Base-by-base conservation (phyloP, 768 basidiomycete species). In the Leccinum sublutescens region DNA sequence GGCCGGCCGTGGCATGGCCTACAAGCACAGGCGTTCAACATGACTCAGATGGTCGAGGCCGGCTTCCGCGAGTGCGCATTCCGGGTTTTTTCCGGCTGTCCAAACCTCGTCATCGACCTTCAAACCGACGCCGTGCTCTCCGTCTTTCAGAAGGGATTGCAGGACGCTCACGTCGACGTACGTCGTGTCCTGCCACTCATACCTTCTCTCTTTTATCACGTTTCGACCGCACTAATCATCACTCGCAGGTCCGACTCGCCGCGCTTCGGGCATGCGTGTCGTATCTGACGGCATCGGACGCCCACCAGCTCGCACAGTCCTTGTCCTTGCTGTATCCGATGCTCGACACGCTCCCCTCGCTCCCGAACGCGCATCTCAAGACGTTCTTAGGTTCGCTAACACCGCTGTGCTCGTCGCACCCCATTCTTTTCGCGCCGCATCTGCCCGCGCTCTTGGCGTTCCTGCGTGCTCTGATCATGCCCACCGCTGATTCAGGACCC, bases 1-100 rank as follows among this genome's bases (percentile, higher is more conserved):
- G 91, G 91, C 1, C 74, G 89, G 9, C 90, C 89, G 2, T 93
- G 91, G 91, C 89, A 91, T 67, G 87, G 86, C 2, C 76, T 93
- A 1, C 91, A 92, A 67, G 83, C 82, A 0, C 87, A 87, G 55
- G 79, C 80, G 0, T 92, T 92, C 65, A 78, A 74, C 50, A 89
- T 91, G 87, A 79, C 82, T 5, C 65, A 73, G 38, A 52, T 60
- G 29, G 54, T 64, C n/a, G 66, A 61, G 43, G 62, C 71, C 25
- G 74, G 74, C 5, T 68, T 82, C 62, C 75, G 85, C 25, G 85
- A 88, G 64, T 83, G 79, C 62, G 88, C 90, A 2, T 93, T 81
- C 68, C 75, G 85, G 34, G 81, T 92, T 1, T 89, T 91, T 68
- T 81, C 88, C 0, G 87, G 86, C 3, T 86, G 86, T 57, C 86